Evolutionary conservation across 495 filamentous ascomycete genomes (phyloP).

Genomic region (Hypoxylon subgilvum): DNA sequence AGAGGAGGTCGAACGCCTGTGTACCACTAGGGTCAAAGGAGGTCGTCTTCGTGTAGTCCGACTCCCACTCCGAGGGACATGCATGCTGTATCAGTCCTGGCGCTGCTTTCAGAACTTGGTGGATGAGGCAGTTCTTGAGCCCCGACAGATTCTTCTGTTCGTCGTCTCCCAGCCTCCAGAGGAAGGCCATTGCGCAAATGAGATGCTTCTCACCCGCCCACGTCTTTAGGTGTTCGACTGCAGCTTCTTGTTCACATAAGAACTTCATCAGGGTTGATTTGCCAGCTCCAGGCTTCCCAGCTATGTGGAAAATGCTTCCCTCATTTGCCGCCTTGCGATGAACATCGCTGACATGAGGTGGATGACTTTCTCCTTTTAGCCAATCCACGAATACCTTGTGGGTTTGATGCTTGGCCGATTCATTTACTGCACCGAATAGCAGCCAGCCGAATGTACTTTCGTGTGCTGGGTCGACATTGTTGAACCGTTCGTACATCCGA

Average conservation of each 20-base stretch:
- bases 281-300: conserved; percentile 27
- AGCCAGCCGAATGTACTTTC: conserved; percentile 10
- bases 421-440: not conserved
- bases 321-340: not conserved
- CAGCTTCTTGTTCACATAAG: conserved; percentile 9
- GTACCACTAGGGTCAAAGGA: not conserved
- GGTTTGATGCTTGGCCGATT: not conserved
- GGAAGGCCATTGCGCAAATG: conserved; percentile 21
- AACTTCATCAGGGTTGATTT: conserved; percentile 38
- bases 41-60: not conserved
- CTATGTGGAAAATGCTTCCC: conserved; percentile 24
- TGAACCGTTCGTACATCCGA: conserved; percentile 7
- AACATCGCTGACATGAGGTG: not conserved
- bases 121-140: conserved; percentile 14
- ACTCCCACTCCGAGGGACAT: conserved; percentile 1
- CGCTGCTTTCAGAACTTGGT: conserved; percentile 11
- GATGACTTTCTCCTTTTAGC: not conserved
- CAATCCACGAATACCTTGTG: conserved; percentile 3
- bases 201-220: conserved; percentile 20
- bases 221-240: conserved; percentile 6
- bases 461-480: conserved; percentile 8
- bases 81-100: conserved; percentile 12
- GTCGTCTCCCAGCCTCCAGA: conserved; percentile 19
- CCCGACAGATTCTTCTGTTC: conserved; percentile 26
- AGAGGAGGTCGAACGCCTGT: conserved; percentile 3